Percentiles rank a stretch among this genome's conserved stretches.
Conservation (phyloP, 768 basidiomycete genomes). For the Lepiota brunneoincarnata region DNA sequence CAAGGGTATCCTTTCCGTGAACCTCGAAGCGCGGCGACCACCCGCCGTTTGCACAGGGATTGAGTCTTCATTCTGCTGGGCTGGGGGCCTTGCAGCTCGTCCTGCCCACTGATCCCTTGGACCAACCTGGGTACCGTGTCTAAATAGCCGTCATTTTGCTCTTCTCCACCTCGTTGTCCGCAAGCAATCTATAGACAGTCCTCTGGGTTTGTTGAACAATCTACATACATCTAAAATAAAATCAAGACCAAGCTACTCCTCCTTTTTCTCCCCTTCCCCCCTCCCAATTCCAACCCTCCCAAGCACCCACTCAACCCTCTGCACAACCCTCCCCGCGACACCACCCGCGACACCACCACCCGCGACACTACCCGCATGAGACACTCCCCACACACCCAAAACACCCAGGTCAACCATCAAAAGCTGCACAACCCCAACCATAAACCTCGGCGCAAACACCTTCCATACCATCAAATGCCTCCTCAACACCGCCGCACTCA, state of each 20-base stretch:
- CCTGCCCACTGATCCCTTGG: too few species aligned
- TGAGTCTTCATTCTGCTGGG: too few species aligned
- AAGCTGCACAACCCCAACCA: conserved; percentile 67
- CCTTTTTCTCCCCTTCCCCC: not conserved
- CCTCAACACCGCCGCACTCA: conserved; percentile 71
- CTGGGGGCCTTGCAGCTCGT: too few species aligned
- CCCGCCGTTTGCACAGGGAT: too few species aligned
- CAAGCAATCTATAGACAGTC: too few species aligned
- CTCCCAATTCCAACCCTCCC: conserved; percentile 8
- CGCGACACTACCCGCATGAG: conserved; percentile 45
- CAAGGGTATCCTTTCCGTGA: too few species aligned
- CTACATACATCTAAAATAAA: too few species aligned
- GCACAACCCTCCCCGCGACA: conserved; percentile 19
- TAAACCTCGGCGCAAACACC: conserved; percentile 94
- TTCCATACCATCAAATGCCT: conserved; percentile 99
- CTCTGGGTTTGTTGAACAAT: too few species aligned
- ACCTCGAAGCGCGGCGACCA: too few species aligned
- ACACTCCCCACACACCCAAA: conserved; percentile 58
- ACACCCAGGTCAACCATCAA: conserved; percentile 70
- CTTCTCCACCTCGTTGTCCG: too few species aligned
- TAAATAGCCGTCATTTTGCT: too few species aligned
- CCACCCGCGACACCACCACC: conserved; percentile 27
- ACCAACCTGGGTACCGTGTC: too few species aligned
- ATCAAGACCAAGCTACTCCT: not conserved
- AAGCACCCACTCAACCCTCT: conserved; percentile 14